phyloP scores from a whole-genome alignment of 306 rosid genomes.

The Corylus heterophylla region DNA sequence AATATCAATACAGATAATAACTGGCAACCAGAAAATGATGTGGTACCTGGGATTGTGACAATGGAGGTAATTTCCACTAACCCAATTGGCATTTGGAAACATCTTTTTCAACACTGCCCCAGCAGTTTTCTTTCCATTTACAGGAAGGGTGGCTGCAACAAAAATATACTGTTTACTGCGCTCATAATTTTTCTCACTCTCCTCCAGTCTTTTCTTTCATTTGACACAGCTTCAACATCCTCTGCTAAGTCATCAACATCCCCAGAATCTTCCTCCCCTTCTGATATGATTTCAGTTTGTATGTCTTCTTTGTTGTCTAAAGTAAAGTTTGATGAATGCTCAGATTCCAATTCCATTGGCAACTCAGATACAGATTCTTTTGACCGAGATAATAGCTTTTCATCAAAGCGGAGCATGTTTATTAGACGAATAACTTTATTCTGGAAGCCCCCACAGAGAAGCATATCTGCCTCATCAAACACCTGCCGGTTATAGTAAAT shows the following conservation, averaged over 20 bases:
- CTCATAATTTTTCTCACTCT: constrained; percentile 73
- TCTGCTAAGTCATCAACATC: constrained; percentile 27
- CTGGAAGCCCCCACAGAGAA: constrained; percentile 89
- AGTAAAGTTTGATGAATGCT: constrained; percentile 36
- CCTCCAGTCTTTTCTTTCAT: constrained; percentile 63
- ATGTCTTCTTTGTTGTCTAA: constrained; percentile 54
- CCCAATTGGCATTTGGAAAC: constrained; percentile 90
- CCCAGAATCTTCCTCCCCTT: constrained; percentile 50
- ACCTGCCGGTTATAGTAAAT: constrained; percentile 52
- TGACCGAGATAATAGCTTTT: constrained; percentile 64
- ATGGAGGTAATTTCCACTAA: constrained; percentile 89
- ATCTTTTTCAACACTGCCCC: constrained; percentile 72
- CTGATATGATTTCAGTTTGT: constrained; percentile 43
- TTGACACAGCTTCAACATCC: constrained; percentile 38
- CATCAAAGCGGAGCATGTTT: constrained; percentile 81
- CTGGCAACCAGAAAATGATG: constrained; percentile 8
- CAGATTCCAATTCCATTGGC: constrained; percentile 43
- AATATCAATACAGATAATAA: background rate
- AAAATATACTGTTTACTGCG: constrained; percentile 92
- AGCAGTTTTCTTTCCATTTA: constrained; percentile 93
- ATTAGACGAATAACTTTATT: constrained; percentile 89
- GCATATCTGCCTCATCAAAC: constrained; percentile 99
- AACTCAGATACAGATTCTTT: constrained; percentile 43
- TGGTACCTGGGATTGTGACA: constrained; percentile 89
- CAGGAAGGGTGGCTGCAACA: constrained; percentile 97